Conservation (phyloP, 176 grass and related monocot genomes). For the Cymbopogon citratus region DNA sequence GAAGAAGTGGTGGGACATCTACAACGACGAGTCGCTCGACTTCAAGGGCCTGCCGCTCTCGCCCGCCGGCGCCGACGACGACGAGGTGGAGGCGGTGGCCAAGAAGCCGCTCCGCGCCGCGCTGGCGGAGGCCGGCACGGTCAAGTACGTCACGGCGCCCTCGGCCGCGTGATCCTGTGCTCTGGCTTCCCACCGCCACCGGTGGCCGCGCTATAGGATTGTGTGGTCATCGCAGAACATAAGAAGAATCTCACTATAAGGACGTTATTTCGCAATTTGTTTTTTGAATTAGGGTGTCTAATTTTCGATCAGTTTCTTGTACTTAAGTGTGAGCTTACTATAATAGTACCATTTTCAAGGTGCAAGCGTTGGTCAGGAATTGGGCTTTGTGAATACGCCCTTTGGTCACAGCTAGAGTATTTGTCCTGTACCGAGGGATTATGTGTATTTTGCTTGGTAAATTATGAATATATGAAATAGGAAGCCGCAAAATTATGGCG, state of each 20-base stretch:
- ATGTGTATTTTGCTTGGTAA: neutral
- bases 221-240: neutral
- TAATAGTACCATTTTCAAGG: neutral
- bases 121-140: constrained; percentile 35
- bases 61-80: neutral
- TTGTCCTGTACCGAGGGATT: neutral
- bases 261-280: constrained; percentile 2
- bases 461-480: constrained; percentile 15
- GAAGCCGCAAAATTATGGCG: constrained; percentile 7
- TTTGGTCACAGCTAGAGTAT: constrained; percentile 7
- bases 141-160: constrained; percentile 66
- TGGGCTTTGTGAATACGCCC: neutral
- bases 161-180: constrained; percentile 59
- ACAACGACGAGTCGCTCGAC: constrained; percentile 60
- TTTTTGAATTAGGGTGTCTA: constrained; percentile 15
- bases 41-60: constrained; percentile 42
- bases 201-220: neutral
- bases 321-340: neutral
- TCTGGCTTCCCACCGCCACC: neutral
- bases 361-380: neutral
- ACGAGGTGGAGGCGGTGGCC: constrained; percentile 36
- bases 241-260: neutral
- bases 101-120: constrained; percentile 47
- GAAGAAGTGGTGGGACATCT: constrained; percentile 75
- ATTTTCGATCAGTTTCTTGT: neutral